Base-by-base conservation (phyloP, 139 green algal genomes). In the Chlamydomonas sp. region DNA sequence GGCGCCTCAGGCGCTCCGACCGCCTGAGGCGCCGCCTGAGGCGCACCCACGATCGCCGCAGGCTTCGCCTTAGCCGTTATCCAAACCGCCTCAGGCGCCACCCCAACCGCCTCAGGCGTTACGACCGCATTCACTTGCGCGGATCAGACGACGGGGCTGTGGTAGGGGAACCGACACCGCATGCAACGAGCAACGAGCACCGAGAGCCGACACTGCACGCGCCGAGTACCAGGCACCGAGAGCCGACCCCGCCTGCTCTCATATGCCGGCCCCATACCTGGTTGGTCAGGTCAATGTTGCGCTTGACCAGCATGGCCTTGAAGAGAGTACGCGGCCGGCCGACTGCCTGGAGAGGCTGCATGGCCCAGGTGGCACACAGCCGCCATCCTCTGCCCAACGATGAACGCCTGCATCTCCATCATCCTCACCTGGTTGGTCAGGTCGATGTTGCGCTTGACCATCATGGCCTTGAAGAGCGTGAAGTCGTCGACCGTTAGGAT, bases 401-500 rank as follows among this genome's bases (percentile, higher is more conserved):
- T 37, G 39, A 50, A 50, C 39, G 10, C 1, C 49, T 22, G 2
- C 34, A 29, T 2, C 22, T 64, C 16, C 20, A 47, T 31, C 37
- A 72, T 29, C 35, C 36, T 8, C 48, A 87, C 81, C 84, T 89
- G 78, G 39, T 79, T 74, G 33, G 81, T 87, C 16, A 89, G 81
- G 59, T 89, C 79, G 10, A 86, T 63, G 73, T 89, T 89, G 24
- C 84, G 69, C 63, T 80, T 79, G 3, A 87, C 79, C 84, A 89
- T 89, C 81, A 87, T 87, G 35, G 77, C 64, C 70, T 87, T 89
- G 84, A 89, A 86, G 73, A 87, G 78, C 4, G 83, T 38, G 66
- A 89, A 89, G 74, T 89, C 84, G 57, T 89, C 84, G 4, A 87
- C 84, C 0, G 81, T 84, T 0, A 89, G 76, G 76, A 89, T 87